Conservation (phyloP, 2,329 filamentous ascomycete species). For the Cucurbitaria berberidis region DNA sequence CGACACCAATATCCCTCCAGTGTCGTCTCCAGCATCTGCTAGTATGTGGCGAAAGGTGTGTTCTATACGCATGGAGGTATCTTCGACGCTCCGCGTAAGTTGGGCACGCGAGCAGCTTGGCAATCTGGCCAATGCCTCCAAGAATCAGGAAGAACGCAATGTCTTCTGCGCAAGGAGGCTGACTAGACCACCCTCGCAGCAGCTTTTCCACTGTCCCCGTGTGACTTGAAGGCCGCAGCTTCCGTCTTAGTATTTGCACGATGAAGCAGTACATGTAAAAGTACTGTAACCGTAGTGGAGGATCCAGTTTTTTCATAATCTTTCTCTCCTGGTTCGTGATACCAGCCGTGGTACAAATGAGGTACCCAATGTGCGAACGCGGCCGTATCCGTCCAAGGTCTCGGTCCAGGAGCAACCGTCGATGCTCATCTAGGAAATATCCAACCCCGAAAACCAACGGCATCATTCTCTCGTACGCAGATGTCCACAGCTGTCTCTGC, state of each 20-base stretch:
- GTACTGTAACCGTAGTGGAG: conserved; percentile 43
- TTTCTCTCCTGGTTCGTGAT: conserved; percentile 37
- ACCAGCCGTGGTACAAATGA: conserved; percentile 40
- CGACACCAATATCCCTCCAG: conserved; percentile 44
- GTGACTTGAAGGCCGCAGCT: conserved; percentile 39
- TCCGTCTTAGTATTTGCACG: conserved; percentile 41
- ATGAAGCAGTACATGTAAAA: conserved; percentile 49
- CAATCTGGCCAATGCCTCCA: conserved; percentile 43
- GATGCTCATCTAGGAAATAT: conserved; percentile 47
- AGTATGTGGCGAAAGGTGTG: conserved; percentile 44
- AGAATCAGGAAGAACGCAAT: conserved; percentile 45
- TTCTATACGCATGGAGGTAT: conserved; percentile 43
- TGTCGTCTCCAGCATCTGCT: conserved; percentile 43
- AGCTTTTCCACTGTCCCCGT: conserved; percentile 39
- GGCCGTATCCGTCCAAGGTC: conserved; percentile 44
- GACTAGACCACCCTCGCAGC: conserved; percentile 40
- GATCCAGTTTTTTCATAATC: conserved; percentile 41
- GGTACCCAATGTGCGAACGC: conserved; percentile 42
- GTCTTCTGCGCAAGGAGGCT: conserved; percentile 44
- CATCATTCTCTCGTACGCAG: conserved; percentile 46
- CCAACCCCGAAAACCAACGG: conserved; percentile 47
- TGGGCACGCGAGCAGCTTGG: conserved; percentile 41
- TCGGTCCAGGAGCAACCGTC: conserved; percentile 37
- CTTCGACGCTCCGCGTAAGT: conserved; percentile 41
- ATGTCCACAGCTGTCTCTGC: conserved; percentile 43